Percentiles rank a stretch among this genome's conserved stretches.
phyloP scores from a whole-genome alignment of 495 filamentous ascomycete species.

The Gamarada debralockiae region DNA sequence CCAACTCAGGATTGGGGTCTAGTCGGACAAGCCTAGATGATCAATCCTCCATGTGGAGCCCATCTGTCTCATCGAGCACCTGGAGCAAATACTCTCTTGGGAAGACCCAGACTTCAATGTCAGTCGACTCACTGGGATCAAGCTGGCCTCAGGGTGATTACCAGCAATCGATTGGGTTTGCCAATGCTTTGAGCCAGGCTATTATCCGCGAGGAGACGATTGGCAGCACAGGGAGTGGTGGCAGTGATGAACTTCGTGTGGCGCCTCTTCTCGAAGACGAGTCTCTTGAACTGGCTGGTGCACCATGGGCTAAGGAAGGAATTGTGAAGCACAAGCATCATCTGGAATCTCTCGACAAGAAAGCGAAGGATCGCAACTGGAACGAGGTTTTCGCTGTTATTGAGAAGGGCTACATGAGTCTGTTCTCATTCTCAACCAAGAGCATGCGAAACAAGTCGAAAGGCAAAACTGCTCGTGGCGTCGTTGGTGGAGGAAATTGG shows the following conservation, averaged over 20 bases:
- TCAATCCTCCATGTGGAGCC: constrained; percentile 85
- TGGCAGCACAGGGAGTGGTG: constrained; percentile 44
- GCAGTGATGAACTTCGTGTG: constrained; percentile 41
- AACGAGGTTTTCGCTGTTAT: constrained; percentile 96
- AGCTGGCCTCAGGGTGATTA: constrained; percentile 79
- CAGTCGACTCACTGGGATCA: constrained; percentile 81
- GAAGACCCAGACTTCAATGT: constrained; percentile 85
- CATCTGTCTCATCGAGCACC: constrained; percentile 73
- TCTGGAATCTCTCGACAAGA: constrained; percentile 82
- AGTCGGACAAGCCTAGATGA: constrained; percentile 94
- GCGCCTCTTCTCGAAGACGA: constrained; percentile 85
- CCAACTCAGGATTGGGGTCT: constrained; percentile 76
- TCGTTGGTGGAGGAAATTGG: constrained; percentile 96
- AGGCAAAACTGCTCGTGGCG: constrained; percentile 45
- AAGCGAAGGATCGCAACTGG: constrained; percentile 91
- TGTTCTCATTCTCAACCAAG: constrained; percentile 89
- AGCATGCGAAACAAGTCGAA: constrained; percentile 61
- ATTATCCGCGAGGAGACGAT: constrained; percentile 90
- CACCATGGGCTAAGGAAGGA: constrained; percentile 97
- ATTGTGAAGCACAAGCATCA: constrained; percentile 96
- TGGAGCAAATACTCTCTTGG: constrained; percentile 95
- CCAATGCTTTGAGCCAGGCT: constrained; percentile 92
- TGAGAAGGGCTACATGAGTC: constrained; percentile 89
- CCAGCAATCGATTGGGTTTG: constrained; percentile 95
- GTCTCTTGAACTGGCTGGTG: constrained; percentile 79